Conservation (phyloP, 352 stramenopile genomes). For the Globisporangium echinulatum region DNA sequence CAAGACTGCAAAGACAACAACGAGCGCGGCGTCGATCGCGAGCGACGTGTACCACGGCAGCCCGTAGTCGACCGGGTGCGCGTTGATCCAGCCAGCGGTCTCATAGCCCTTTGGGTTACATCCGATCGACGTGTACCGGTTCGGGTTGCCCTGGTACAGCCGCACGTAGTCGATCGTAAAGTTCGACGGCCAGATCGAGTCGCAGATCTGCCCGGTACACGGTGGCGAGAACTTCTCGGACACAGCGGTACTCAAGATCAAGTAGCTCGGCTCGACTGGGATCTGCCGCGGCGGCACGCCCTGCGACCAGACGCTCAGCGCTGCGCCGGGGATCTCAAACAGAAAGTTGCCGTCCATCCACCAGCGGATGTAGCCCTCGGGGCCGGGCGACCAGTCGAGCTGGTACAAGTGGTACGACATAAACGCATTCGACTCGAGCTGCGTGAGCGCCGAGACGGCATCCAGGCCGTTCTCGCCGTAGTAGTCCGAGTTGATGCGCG, state of each 20-base stretch:
- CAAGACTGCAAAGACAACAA: constrained; percentile 45
- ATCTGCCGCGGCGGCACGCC: constrained; percentile 77
- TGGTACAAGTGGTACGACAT: constrained; percentile 91
- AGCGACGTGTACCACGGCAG: constrained; percentile 80
- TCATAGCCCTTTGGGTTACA: constrained; percentile 90
- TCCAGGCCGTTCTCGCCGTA: constrained; percentile 93
- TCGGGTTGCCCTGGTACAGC: constrained; percentile 90
- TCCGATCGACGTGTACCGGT: constrained; percentile 88
- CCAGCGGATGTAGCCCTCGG: constrained; percentile 90
- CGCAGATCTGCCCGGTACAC: constrained; percentile 89
- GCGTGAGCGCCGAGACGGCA: constrained; percentile 91
- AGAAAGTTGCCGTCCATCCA: constrained; percentile 92
- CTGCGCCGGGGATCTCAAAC: constrained; percentile 88
- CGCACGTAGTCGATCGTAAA: constrained; percentile 95
- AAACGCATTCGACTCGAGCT: constrained; percentile 90
- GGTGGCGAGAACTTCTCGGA: constrained; percentile 93
- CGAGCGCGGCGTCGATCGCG: constrained; percentile 34
- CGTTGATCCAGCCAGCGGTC: constrained; percentile 89
- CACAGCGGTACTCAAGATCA: constrained; percentile 97
- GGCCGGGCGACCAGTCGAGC: constrained; percentile 93
- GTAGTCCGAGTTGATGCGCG: constrained; percentile 92
- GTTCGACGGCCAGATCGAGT: constrained; percentile 88
- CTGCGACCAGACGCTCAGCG: constrained; percentile 75
- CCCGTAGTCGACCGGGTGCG: constrained; percentile 80
- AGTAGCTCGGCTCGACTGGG: constrained; percentile 94